Base-by-base conservation (phyloP, 192 early-diverging fungal genomes). In the Backusella liffmaniae region DNA sequence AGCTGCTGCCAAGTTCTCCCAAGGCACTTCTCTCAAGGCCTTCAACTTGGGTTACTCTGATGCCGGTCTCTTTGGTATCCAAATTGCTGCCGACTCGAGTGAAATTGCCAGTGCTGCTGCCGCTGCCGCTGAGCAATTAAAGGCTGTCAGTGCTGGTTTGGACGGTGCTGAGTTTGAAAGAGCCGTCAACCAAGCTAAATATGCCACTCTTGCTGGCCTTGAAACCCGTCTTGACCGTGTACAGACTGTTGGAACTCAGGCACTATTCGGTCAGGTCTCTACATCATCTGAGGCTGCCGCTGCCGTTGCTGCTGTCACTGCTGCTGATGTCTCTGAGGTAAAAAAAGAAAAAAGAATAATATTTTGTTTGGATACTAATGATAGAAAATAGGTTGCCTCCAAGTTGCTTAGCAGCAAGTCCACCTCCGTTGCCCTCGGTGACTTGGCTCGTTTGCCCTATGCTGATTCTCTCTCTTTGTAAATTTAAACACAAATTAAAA, bases 21-120 rank as follows among this genome's bases (percentile, higher is more conserved):
- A 80, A 34, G 86, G 79, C 77, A 82, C 89, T 75, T 74, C 91
- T 37, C 80, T 90, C 51, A 85, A 88, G 70, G 90, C 95, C 32
- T 97, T 99, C 83, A 90, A 92, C 80, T 85, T 89, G 74, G 86
- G 90, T 12, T 99, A 97, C 90, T 91, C 94, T 16, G 96, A 97
- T 82, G 92, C 96, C 44, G 96, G 94, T 67, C 84, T 99, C 44
- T 91, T 98, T 74, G 98, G 96, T 74, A 80, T 98, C 74, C 83
- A 92, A 39, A 87, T 95, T 26, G 79, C 89, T 73, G 90, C 88
- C 69, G 59, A 81, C 23, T 59, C 87, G 21, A 86, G 89, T 66
- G 78, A 94, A 41, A 86, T 90, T 65, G 73, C 68, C 13, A 88
- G 89, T 53, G 93, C 95, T 76, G 85, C 88, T 73, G 79, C 84